Percentiles rank a stretch among this genome's conserved stretches.
phyloP scores from a whole-genome alignment of 352 stramenopile species.

The Phytophthora europaea region DNA sequence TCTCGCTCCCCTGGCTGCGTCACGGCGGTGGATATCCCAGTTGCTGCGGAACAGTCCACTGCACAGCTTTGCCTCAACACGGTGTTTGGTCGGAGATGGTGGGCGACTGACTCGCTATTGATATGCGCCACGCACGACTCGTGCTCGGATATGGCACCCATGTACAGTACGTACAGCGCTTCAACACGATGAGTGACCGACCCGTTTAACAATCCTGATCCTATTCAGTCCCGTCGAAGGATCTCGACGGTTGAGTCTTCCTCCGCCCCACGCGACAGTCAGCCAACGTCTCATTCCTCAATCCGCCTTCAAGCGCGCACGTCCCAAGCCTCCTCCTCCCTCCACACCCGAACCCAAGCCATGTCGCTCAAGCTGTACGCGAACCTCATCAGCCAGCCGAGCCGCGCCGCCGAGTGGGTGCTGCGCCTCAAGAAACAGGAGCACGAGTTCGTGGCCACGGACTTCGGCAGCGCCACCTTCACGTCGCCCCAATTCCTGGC shows the following conservation, averaged over 20 bases:
- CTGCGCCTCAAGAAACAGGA: conserved; percentile 51
- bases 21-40: background rate
- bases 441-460: conserved; percentile 44
- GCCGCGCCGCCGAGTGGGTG: conserved; percentile 44
- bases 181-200: background rate
- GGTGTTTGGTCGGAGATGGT: background rate
- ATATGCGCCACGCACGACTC: background rate
- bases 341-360: background rate
- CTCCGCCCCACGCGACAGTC: no score
- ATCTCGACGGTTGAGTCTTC: background rate
- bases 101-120: background rate
- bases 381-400: conserved; percentile 56
- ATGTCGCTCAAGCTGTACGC: conserved; percentile 54
- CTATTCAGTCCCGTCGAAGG: background rate
- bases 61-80: background rate
- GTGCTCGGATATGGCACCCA: no score
- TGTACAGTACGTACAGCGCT: background rate
- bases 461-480: conserved; percentile 47
- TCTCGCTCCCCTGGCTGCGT: conserved; percentile 6
- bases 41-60: background rate
- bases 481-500: conserved; percentile 46
- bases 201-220: background rate
- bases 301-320: conserved; percentile 13
- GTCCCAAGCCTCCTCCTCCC: background rate
- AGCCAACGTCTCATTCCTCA: conserved; percentile 22